Conservation (phyloP, 345 rosid species). For the Citropsis articulata region DNA sequence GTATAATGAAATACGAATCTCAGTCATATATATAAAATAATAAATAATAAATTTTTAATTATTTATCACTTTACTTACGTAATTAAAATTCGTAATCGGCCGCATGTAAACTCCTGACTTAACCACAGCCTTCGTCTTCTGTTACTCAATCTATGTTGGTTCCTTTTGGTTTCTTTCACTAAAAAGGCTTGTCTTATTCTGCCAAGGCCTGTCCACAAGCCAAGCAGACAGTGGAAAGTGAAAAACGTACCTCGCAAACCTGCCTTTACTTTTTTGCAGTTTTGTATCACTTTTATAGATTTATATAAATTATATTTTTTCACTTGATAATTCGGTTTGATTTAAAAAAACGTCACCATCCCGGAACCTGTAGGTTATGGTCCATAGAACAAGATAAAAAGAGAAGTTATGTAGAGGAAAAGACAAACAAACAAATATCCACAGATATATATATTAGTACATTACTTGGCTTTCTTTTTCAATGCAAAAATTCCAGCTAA, state of each 20-base stretch:
- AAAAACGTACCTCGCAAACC: not conserved
- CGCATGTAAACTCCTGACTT: too few relatives aligned
- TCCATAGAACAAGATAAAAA: slow-evolving; percentile 16
- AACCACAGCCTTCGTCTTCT: too few relatives aligned
- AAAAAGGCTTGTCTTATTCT: too few relatives aligned
- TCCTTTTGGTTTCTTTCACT: too few relatives aligned
- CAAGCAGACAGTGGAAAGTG: not conserved
- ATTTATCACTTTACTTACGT: too few relatives aligned
- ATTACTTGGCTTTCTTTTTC: not conserved
- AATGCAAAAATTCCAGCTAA: slow-evolving; percentile 22
- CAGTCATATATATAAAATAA: too few relatives aligned
- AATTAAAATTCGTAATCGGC: too few relatives aligned
- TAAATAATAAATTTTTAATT: too few relatives aligned
- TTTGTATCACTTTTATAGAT: not conserved
- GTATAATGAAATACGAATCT: too few relatives aligned
- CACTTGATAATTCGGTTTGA: not conserved
- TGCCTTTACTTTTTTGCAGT: not conserved
- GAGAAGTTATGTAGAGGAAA: not conserved
- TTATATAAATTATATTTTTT: too few relatives aligned
- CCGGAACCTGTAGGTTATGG: slow-evolving; percentile 20
- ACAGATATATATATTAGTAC: not conserved
- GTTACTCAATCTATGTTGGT: too few relatives aligned
- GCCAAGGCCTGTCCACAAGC: not conserved
- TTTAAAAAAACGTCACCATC: slow-evolving; percentile 21
- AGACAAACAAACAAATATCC: slow-evolving; percentile 9